These are phyloP conservation scores for Ustilago xerochloae DNA, from an alignment of 1,284 basidiomycete genomes.

Conservation along the genomic window DNA sequence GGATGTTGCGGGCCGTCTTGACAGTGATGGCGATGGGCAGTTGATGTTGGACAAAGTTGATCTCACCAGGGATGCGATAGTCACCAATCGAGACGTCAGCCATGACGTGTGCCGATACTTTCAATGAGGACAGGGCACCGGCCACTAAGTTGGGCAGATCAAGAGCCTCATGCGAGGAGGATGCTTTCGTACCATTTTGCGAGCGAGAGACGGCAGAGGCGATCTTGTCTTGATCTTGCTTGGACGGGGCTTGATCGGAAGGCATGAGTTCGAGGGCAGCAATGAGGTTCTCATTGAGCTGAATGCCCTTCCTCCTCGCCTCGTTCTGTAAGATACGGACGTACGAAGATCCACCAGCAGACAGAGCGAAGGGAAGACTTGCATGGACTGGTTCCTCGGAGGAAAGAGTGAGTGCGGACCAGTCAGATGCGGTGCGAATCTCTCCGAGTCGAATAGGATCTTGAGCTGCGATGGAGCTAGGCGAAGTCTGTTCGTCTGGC, in stretches of 20 bases:
- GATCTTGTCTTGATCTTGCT: background rate
- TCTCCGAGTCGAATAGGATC: conserved; percentile 34
- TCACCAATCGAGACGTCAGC: conserved; percentile 46
- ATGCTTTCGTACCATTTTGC: background rate
- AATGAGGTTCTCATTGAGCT: conserved; percentile 51
- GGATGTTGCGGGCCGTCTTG: conserved; percentile 48
- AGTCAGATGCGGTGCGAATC: conserved; percentile 41
- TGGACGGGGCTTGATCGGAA: background rate
- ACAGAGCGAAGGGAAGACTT: conserved; percentile 52
- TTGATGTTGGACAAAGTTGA: conserved; percentile 51
- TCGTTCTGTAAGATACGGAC: conserved; percentile 50
- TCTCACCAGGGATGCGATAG: conserved; percentile 48
- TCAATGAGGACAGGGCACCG: conserved; percentile 44
- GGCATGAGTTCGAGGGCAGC: conserved; percentile 48
- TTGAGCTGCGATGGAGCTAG: background rate
- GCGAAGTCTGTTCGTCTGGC: background rate
- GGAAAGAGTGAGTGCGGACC: conserved; percentile 38
- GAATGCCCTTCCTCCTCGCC: conserved; percentile 41
- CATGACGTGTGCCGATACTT: conserved; percentile 48
- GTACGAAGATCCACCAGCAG: conserved; percentile 47
- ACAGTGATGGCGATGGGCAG: conserved; percentile 57
- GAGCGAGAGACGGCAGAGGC: background rate
- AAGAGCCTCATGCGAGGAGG: conserved; percentile 9
- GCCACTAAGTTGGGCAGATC: conserved; percentile 46
- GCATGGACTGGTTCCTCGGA: conserved; percentile 36